Base-by-base conservation (phyloP, 2,329 filamentous ascomycete species). In the Eutypella sp. region DNA sequence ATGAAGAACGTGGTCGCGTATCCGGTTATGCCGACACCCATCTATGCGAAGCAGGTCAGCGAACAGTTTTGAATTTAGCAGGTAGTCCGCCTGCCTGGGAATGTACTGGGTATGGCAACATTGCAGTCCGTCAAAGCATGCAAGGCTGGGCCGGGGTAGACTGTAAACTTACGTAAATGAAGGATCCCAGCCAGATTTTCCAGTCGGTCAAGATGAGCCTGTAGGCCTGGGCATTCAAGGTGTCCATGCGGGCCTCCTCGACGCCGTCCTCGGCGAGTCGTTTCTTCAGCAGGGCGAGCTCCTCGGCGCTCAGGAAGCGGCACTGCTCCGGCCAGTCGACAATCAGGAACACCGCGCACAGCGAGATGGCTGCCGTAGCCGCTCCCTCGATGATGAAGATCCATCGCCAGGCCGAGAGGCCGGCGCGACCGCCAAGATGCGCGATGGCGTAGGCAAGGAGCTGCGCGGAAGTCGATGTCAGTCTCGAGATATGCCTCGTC, bases 291-390 rank as follows among this genome's bases (percentile, higher is more conserved):
- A 65, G 62, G 4, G 50, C 47, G 25, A 63, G 68, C 50, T 78
- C 72, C 2, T 67, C 57, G 2, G 63, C 50, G 5, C 60, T 67
- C 15, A 78, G 64, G 60, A 74, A 78, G 3, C 61, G 64, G 29
- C 71, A 69, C n/a, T 64, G 68, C n/a, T 66, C 62, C 0, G 75
- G 74, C 53, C 71, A 75, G 57, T 79, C 76, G 25, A 68, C 69
- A 15, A 78, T 72, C 47, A 76, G 61, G 57, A 69, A 71, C 45
- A 65, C 63, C 4, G 62, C 56, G 18, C 57, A 46, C 44, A 67
- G 42, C 1, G 64, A 59, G 2, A 67, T 40, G 16, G 55, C 48
- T 0, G 65, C 58, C n/a, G 69, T 70, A 6, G 57, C 54, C 1
- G 67, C 54, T 0, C 73, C 73, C 50, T 76, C 72, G 25, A 64